Conservation (phyloP, 1,284 basidiomycete genomes). For the Exsudoporus floridanus region DNA sequence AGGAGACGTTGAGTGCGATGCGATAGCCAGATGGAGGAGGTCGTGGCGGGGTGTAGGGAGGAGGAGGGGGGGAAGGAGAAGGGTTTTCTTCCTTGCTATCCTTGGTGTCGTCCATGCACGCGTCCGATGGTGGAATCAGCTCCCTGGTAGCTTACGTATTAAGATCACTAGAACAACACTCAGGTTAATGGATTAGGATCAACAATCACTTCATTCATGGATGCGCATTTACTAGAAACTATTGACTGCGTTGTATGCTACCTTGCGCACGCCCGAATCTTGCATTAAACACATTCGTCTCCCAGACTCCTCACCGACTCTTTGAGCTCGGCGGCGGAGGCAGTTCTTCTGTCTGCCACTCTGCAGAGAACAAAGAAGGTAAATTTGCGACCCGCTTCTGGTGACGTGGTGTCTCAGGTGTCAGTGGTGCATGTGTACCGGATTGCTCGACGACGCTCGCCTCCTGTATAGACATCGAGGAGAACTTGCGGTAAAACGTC, state of each 20-base stretch:
- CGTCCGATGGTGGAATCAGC: no score
- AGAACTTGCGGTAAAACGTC: constrained; percentile 41
- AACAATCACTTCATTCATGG: not conserved
- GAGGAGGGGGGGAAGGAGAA: constrained; percentile 9
- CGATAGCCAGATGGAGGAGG: constrained; percentile 62
- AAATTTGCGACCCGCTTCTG: constrained; percentile 34
- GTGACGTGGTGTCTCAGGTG: constrained; percentile 14
- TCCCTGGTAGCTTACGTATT: no score
- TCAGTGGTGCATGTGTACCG: constrained; percentile 4
- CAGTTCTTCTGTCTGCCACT: constrained; percentile 47
- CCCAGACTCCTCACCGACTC: constrained; percentile 2
- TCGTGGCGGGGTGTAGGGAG: constrained; percentile 21
- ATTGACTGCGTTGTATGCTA: not conserved
- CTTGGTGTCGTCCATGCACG: constrained; percentile 1
- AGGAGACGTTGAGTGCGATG: constrained; percentile 48
- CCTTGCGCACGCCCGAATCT: not conserved
- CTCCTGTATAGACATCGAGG: constrained; percentile 40
- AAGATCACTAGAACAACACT: no score
- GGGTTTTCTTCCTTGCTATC: not conserved
- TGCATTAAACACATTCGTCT: not conserved
- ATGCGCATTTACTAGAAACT: not conserved
- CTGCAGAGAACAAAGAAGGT: constrained; percentile 48
- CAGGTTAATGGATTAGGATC: no score
- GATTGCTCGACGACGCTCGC: constrained; percentile 5
- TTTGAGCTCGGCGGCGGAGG: constrained; percentile 19